Evolutionary conservation across 345 rosid genomes (phyloP), one percentile per base, ranked within the genome.

Genomic region (Ceriops zippeliana): DNA sequence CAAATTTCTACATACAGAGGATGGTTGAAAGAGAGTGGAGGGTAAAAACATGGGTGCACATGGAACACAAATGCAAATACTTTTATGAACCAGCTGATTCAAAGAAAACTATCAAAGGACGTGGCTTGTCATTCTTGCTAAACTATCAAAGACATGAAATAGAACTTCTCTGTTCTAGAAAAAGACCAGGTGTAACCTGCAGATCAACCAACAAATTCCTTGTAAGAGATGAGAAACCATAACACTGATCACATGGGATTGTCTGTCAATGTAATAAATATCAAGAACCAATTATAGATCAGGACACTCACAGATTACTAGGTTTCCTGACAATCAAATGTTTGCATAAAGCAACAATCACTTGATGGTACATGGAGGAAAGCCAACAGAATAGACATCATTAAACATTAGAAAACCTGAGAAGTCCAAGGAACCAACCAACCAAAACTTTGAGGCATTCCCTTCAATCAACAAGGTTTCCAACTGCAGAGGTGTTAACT

Each of bases 401-500:
- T 42, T 57, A 4, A 31, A 6, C 58, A 57, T 7, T 19, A 37
- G 61, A 58, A 37, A 65, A 15, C 61, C 31, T 15, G 53, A 72
- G 26, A 60, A 70, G 76, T 63, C 13, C 31, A 19, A 35, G 60
- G 26, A 73, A 90, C 93, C 49, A 80, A 93, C 97, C 98, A 93
- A 83, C 97, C 98, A 93, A 68, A 80, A 89, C 56, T 83, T 89
- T 59, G 97, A 86, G 59, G 88, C 83, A 78, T 71, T 80, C 76
- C 96, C 97, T 63, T 90, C 93, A 2, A 86, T 86, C 31, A 93
- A 75, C 81, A 85, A 75, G 54, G 89, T 82, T 80, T 93, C 97
- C 82, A 90, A 79, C 78, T 93, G 98, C 69, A 89, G 76, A 4
- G 97, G 98, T 47, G 98, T 93, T 61, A 89, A 70, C 84, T 83